Evolutionary conservation across 208 protist species (phyloP).

Genomic region (Leishmania gerbilli): DNA sequence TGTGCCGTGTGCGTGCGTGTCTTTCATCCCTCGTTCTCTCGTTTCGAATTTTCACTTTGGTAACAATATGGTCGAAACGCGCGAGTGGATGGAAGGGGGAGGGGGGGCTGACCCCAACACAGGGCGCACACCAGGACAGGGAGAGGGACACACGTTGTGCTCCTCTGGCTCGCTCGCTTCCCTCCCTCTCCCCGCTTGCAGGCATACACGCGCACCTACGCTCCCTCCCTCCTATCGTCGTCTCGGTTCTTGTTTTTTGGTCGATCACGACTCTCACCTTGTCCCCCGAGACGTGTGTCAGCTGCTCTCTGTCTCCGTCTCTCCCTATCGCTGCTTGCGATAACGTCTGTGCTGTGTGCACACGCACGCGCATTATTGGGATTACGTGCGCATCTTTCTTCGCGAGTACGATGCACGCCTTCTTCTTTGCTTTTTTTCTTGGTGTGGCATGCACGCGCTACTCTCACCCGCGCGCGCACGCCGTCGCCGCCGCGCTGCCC

Average conservation of each 20-base stretch:
- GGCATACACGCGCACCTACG: background rate
- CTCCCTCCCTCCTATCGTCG: background rate
- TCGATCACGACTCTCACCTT: background rate
- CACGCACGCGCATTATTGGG: background rate
- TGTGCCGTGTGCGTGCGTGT: background rate
- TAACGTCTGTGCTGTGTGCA: background rate
- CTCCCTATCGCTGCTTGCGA: background rate
- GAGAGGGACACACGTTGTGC: background rate
- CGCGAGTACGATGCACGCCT: background rate
- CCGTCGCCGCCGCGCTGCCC: too few relatives aligned
- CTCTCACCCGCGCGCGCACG: background rate
- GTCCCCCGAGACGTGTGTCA: too few relatives aligned
- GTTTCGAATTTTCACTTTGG: constrained; percentile 33
- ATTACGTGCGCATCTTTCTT: background rate
- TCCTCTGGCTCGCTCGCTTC: background rate
- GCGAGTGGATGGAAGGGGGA: background rate
- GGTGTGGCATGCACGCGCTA: background rate
- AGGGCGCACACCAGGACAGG: background rate
- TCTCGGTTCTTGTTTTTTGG: background rate
- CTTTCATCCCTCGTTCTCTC: background rate
- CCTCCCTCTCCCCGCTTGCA: background rate
- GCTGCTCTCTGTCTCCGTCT: background rate
- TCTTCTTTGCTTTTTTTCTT: background rate
- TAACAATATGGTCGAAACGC: constrained; percentile 33
- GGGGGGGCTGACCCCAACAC: background rate